Percentiles rank a stretch among this genome's conserved stretches.
Evolutionary conservation across 495 filamentous ascomycete genomes (phyloP).

Genomic region (Polyplosphaeria fusca): DNA sequence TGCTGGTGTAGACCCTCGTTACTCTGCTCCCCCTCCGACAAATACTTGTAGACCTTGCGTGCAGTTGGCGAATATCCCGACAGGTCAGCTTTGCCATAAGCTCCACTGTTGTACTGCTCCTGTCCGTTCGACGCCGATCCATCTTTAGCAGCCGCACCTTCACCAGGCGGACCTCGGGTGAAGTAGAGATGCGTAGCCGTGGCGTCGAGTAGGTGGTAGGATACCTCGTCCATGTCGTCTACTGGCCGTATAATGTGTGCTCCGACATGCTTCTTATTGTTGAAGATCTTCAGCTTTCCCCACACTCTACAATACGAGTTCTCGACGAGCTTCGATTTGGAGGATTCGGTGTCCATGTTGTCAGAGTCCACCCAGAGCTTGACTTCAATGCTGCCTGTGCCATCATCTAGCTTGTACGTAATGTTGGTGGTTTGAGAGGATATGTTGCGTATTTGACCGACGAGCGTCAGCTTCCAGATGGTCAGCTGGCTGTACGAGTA

Average conservation of each 20-base stretch:
- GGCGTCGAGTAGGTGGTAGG: conserved; percentile 84
- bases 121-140: conserved; percentile 23
- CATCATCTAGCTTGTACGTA: conserved; percentile 91
- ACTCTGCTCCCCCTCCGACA: conserved; percentile 61
- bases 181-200: conserved; percentile 82
- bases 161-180: conserved; percentile 65
- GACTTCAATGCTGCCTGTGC: conserved; percentile 86
- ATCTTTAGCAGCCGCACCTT: conserved; percentile 33
- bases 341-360: conserved; percentile 28
- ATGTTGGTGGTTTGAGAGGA: conserved; percentile 83
- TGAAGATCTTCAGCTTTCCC: conserved; percentile 73
- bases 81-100: conserved; percentile 35
- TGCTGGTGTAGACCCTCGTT: conserved; percentile 80
- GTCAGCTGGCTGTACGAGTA: not conserved
- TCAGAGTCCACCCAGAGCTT: conserved; percentile 82
- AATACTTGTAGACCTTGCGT: conserved; percentile 62
- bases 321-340: conserved; percentile 50
- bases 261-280: conserved; percentile 72
- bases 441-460: conserved; percentile 86
- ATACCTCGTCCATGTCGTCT: conserved; percentile 83
- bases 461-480: conserved; percentile 65
- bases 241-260: conserved; percentile 78
- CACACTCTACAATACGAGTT: conserved; percentile 79
- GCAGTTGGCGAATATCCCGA: conserved; percentile 52
- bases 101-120: conserved; percentile 43